Conservation (phyloP, 208 protist genomes). For the Trypanosoma conorhini region DNA sequence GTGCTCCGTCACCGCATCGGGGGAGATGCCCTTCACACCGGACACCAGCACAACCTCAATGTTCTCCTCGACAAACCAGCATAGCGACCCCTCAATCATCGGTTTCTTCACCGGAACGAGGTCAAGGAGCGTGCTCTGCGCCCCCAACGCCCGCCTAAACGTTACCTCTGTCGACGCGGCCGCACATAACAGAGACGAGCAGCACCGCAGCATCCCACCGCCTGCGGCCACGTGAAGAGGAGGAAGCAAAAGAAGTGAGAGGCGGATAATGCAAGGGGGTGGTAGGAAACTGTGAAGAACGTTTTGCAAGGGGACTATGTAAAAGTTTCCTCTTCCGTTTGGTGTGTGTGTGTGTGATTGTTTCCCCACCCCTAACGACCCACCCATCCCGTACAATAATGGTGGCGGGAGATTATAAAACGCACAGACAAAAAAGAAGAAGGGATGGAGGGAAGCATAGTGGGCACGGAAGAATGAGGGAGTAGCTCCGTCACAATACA, state of each 20-base stretch:
- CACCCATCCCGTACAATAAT: not conserved
- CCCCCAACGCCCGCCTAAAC: constrained; percentile 23
- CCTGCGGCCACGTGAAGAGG: not conserved
- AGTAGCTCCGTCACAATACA: too few relatives aligned
- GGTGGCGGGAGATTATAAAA: not conserved
- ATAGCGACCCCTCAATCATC: constrained; percentile 26
- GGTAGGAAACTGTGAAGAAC: not conserved
- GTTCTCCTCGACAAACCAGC: constrained; percentile 29
- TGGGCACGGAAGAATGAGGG: too few relatives aligned
- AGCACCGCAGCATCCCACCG: constrained; percentile 18
- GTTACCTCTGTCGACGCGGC: not conserved
- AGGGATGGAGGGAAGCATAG: too few relatives aligned
- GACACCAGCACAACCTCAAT: constrained; percentile 33
- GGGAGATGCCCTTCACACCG: constrained; percentile 24
- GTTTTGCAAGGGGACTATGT: not conserved
- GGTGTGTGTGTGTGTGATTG: not conserved
- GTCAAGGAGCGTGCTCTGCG: constrained; percentile 26
- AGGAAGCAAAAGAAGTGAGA: not conserved
- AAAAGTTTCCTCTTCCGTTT: not conserved
- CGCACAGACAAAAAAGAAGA: constrained; percentile 7
- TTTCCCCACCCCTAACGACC: not conserved
- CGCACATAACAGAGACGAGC: constrained; percentile 12
- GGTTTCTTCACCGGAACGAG: constrained; percentile 34
- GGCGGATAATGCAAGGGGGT: not conserved
- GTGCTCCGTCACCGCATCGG: constrained; percentile 17